Evolutionary conservation across 306 rosid genomes (phyloP).

Genomic region (Canavalia gladiata): DNA sequence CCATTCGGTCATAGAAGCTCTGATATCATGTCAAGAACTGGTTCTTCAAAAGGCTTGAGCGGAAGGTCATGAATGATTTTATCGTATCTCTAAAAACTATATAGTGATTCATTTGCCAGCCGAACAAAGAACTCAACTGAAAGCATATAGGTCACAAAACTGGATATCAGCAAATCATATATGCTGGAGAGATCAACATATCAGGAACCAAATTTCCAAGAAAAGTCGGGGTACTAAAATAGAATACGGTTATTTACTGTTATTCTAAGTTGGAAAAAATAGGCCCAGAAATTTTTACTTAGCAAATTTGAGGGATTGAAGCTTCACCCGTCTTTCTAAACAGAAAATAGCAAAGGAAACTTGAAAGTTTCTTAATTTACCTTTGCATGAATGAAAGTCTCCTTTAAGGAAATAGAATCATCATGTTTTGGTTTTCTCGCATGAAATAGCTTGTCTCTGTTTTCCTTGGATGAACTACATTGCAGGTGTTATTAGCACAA

Average conservation of each 20-base stretch:
- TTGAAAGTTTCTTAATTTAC: conserved; percentile 47
- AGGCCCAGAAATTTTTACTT: conserved; percentile 30
- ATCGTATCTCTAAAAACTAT: background rate
- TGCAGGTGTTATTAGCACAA: conserved; percentile 44
- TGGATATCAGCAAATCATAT: background rate
- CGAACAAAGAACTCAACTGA: background rate
- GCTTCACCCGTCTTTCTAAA: conserved; percentile 21
- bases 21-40: background rate
- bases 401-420: conserved; percentile 73
- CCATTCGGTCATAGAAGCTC: background rate
- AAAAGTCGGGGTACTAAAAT: background rate
- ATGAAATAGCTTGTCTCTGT: conserved; percentile 47
- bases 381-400: conserved; percentile 80
- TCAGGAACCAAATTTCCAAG: conserved; percentile 21
- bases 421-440: conserved; percentile 68
- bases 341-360: conserved; percentile 36
- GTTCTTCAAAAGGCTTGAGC: conserved; percentile 4
- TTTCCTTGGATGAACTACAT: conserved; percentile 62
- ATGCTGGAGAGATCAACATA: conserved; percentile 8
- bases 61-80: conserved; percentile 1
- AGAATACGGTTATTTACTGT: conserved; percentile 11
- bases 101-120: background rate
- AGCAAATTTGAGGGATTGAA: conserved; percentile 27
- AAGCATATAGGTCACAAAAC: conserved; percentile 3
- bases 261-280: conserved; percentile 23